Percentiles rank a stretch among this genome's conserved stretches.
Evolutionary conservation across 148 eudicot genomes (phyloP).

Genomic region (Talinum fruticosum): DNA sequence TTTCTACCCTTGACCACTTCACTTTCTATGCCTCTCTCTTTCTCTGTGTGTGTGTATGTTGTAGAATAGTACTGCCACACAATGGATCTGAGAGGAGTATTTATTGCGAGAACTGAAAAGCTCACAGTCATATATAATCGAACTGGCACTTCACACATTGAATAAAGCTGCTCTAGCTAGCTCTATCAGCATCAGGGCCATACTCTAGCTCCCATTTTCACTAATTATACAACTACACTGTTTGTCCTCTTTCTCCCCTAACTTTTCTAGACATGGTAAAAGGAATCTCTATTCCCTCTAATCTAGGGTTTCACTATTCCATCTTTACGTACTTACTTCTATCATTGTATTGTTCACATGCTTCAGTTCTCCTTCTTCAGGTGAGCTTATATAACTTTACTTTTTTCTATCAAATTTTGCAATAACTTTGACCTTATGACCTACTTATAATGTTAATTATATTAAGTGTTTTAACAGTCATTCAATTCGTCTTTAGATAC

Average conservation of each 20-base stretch:
- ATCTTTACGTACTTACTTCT: not conserved
- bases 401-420: not conserved
- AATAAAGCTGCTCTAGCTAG: constrained; percentile 2
- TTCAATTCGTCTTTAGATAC: too few relatives aligned
- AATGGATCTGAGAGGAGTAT: not conserved
- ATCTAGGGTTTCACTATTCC: not conserved
- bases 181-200: not conserved
- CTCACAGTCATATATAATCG: constrained; percentile 1
- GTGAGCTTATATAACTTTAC: not conserved
- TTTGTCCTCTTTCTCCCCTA: constrained; percentile 12
- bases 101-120: constrained; percentile 13
- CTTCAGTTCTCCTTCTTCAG: not conserved
- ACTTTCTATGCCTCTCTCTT: not conserved
- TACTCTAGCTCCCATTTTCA: not conserved
- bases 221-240: not conserved
- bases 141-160: constrained; percentile 14
- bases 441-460: too few relatives aligned
- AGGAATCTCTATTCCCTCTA: constrained; percentile 3
- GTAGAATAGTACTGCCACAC: not conserved
- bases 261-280: not conserved
- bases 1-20: constrained; percentile 2
- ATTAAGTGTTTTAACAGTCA: too few relatives aligned
- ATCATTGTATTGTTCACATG: not conserved
- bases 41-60: not conserved
- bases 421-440: too few relatives aligned